Evolutionary conservation across 805 yeast species (phyloP).

Genomic region (Saccharomycopsis olivae): DNA sequence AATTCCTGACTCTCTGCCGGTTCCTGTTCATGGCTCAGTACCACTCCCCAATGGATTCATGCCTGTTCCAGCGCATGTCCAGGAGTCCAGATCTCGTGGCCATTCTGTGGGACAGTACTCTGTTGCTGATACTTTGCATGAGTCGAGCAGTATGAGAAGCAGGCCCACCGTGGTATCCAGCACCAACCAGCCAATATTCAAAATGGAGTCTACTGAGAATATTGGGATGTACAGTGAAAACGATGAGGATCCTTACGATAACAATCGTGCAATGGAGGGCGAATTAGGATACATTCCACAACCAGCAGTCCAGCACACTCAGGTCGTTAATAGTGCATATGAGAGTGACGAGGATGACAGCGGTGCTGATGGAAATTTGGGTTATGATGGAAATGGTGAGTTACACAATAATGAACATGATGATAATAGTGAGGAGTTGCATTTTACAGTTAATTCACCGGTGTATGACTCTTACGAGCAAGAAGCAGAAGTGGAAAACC

Average conservation of each 20-base stretch:
- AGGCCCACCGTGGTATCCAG: too few species aligned
- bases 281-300: constrained; percentile 3
- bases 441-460: constrained; percentile 4
- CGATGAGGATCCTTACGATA: background rate
- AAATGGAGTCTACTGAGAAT: background rate
- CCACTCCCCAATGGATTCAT: too few species aligned
- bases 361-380: too few species aligned
- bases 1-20: background rate
- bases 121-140: constrained; percentile 4
- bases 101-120: constrained; percentile 4
- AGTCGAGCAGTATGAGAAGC: too few species aligned
- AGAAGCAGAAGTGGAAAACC: constrained; percentile 2
- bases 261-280: background rate
- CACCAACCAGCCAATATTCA: too few species aligned
- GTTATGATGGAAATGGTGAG: constrained; percentile 1
- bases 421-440: constrained; percentile 4
- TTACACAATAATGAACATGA: too few species aligned
- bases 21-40: too few species aligned
- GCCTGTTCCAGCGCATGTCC: background rate
- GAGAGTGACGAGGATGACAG: constrained; percentile 4
- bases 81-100: constrained; percentile 5
- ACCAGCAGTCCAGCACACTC: too few species aligned
- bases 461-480: constrained; percentile 7
- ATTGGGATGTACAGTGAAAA: background rate
- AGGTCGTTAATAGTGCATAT: too few species aligned